Conservation (phyloP, 495 filamentous ascomycete species). For the Xylaria telfairii region DNA sequence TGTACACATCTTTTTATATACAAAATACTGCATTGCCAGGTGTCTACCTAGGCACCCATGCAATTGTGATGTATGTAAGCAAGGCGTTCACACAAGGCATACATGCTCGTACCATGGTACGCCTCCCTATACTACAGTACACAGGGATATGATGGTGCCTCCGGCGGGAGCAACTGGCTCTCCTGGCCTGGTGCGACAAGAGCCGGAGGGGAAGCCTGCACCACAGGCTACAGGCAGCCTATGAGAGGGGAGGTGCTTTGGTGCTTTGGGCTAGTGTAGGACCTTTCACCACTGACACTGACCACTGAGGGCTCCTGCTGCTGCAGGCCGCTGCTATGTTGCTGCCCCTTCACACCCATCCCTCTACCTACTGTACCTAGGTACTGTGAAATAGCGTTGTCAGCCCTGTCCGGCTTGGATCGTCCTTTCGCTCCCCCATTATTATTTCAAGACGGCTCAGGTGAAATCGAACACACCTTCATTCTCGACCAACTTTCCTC, state of each 20-base stretch:
- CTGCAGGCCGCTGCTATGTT: not conserved
- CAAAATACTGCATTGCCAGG: not conserved
- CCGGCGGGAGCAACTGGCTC: not conserved
- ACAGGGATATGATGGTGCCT: not conserved
- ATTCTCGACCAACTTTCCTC: slow-evolving; percentile 7
- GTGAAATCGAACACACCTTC: slow-evolving; percentile 14
- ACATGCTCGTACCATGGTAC: slow-evolving; percentile 3
- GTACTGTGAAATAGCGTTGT: slow-evolving; percentile 20
- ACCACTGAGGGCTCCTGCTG: not conserved
- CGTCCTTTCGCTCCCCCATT: slow-evolving; percentile 7
- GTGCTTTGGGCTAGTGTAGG: not conserved
- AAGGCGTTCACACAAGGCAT: slow-evolving; percentile 14
- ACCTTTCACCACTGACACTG: not conserved
- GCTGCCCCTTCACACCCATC: slow-evolving; percentile 19
- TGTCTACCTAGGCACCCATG: not conserved
- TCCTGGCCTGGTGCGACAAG: not conserved
- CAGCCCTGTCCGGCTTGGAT: slow-evolving; percentile 16
- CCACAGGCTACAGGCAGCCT: not conserved
- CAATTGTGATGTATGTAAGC: not conserved
- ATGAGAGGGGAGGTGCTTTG: not conserved
- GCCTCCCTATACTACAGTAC: no score
- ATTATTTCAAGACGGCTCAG: slow-evolving; percentile 16
- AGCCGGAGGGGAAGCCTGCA: slow-evolving; percentile 3
- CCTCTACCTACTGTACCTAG: slow-evolving; percentile 10
- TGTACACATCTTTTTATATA: not conserved